A percentile compares a stretch with the other conserved stretches of the same genome.
Conservation (phyloP, 1,284 basidiomycete genomes). For the Apiotrichum laibachii region DNA sequence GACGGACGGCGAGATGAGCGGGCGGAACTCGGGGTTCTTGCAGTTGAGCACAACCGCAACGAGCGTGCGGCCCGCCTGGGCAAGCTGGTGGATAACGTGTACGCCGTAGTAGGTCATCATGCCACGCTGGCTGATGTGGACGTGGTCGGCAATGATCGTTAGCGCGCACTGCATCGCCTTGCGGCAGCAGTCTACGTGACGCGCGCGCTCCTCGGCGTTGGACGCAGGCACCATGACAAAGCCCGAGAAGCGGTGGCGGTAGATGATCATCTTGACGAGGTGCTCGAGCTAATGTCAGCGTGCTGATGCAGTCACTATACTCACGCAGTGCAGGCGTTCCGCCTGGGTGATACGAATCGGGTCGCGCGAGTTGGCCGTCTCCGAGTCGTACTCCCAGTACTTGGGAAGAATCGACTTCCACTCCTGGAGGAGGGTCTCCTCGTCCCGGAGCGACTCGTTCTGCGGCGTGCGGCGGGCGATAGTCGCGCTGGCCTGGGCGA, state of each 20-base stretch:
- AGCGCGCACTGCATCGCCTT: conserved; percentile 62
- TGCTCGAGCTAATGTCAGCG: conserved; percentile 60
- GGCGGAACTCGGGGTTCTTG: conserved; percentile 54
- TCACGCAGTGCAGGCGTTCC: conserved; percentile 67
- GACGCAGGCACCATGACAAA: conserved; percentile 51
- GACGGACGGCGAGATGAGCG: conserved; percentile 71
- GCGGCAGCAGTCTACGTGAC: conserved; percentile 49
- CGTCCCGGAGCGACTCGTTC: conserved; percentile 67
- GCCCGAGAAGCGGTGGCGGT: conserved; percentile 53
- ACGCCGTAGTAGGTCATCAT: conserved; percentile 92
- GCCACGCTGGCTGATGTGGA: conserved; percentile 70
- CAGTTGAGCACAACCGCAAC: conserved; percentile 74
- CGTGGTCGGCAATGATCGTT: conserved; percentile 70
- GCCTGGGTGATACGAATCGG: conserved; percentile 83
- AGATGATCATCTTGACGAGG: conserved; percentile 67
- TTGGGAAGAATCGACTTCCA: conserved; percentile 67
- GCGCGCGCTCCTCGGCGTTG: conserved; percentile 46
- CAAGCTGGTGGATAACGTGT: conserved; percentile 87
- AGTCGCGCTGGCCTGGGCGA: conserved; percentile 49
- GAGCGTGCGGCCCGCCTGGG: conserved; percentile 84
- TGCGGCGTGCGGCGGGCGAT: conserved; percentile 48
- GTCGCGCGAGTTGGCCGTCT: conserved; percentile 77
- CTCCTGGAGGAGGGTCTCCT: conserved; percentile 74
- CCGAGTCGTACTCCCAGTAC: conserved; percentile 73
- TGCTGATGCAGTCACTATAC: conserved; percentile 20